Percentiles rank a stretch among this genome's conserved stretches.
Evolutionary conservation across 495 filamentous ascomycete species (phyloP).

Genomic region (Tirmania nivea): DNA sequence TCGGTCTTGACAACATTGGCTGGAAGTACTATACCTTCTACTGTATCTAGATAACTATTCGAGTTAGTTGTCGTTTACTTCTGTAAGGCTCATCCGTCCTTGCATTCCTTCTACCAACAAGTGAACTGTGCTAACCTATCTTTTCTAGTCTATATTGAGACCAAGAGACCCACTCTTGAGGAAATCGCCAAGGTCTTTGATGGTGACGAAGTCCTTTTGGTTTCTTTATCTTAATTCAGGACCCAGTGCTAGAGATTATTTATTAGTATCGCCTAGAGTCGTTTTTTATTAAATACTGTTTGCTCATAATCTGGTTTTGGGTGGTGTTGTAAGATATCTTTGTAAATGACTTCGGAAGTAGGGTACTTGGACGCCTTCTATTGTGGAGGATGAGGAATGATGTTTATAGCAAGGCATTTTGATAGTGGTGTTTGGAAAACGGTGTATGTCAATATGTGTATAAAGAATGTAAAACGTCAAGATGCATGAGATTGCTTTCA

Average conservation of each 20-base stretch:
- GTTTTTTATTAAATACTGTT: not conserved
- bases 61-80: conserved; percentile 40
- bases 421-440: too few relatives aligned
- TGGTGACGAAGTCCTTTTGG: conserved; percentile 26
- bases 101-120: too few relatives aligned
- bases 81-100: conserved; percentile 14
- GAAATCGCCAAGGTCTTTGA: conserved; percentile 42
- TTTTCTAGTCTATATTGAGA: conserved; percentile 35
- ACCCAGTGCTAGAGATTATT: not conserved
- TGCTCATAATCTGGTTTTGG: not conserved
- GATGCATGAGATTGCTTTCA: too few relatives aligned
- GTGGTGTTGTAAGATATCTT: too few relatives aligned
- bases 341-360: too few relatives aligned
- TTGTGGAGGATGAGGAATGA: too few relatives aligned
- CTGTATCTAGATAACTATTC: conserved; percentile 36
- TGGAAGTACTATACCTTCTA: conserved; percentile 46
- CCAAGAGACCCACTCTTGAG: conserved; percentile 40
- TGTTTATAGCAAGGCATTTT: too few relatives aligned
- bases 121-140: too few relatives aligned
- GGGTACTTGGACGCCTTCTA: too few relatives aligned
- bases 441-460: too few relatives aligned
- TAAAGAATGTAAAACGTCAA: too few relatives aligned
- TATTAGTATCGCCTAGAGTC: not conserved
- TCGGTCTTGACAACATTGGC: conserved; percentile 32
- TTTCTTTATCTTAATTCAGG: not conserved